Percentiles rank a stretch among this genome's conserved stretches.
Evolutionary conservation across 169 alveolate genomes (phyloP).

Genomic region (Plasmodium cynomolgi): DNA sequence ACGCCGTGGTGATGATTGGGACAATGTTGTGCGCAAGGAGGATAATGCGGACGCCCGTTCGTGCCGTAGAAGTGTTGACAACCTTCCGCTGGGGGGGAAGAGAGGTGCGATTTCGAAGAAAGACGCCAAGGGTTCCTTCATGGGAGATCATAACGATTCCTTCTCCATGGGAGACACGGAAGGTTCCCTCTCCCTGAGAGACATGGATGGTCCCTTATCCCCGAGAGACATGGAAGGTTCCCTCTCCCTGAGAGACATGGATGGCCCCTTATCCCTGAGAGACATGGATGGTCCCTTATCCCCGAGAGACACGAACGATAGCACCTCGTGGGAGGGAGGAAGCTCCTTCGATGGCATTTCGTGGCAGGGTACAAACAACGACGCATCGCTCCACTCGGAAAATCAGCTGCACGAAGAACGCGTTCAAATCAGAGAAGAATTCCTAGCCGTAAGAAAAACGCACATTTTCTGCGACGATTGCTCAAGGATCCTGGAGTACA

Average conservation of each 20-base stretch:
- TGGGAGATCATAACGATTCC: background rate
- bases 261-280: background rate
- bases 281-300: no score
- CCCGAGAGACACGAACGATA: background rate
- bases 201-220: no score
- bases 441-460: conserved; percentile 34
- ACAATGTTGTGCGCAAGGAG: background rate
- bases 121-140: background rate
- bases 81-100: background rate
- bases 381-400: background rate
- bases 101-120: background rate
- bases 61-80: background rate
- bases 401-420: background rate
- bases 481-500: conserved; percentile 15
- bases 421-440: background rate
- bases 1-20: background rate
- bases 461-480: conserved; percentile 64
- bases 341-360: background rate
- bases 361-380: background rate
- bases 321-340: background rate
- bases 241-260: background rate
- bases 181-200: background rate
- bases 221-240: background rate
- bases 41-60: background rate
- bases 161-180: background rate